Conservation (phyloP, 2,329 filamentous ascomycete species). For the Sphaerulina vaccinii region DNA sequence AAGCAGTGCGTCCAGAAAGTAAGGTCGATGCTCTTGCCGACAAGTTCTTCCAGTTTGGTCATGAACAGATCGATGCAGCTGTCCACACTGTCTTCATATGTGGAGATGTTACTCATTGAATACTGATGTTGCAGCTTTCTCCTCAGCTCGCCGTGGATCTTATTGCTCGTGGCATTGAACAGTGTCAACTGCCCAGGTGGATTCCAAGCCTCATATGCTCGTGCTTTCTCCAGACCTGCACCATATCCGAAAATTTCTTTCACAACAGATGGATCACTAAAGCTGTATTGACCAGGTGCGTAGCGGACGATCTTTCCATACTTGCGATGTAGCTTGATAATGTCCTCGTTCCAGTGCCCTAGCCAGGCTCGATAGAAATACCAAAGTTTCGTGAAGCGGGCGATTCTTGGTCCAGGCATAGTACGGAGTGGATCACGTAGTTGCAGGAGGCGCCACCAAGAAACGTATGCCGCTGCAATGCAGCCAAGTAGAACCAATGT, state of each 20-base stretch:
- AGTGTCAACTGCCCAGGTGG: background rate
- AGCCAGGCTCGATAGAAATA: background rate
- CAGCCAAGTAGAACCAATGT: background rate
- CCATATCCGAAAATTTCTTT: conserved; percentile 15
- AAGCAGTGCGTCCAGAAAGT: conserved; percentile 33
- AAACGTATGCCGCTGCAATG: background rate
- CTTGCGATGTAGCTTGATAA: conserved; percentile 32
- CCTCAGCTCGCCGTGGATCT: conserved; percentile 2
- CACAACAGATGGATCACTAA: conserved; percentile 23
- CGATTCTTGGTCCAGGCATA: background rate
- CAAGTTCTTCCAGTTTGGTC: background rate
- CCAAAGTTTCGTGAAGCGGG: conserved; percentile 2
- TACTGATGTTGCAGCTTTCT: conserved; percentile 13
- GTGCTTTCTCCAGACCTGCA: conserved; percentile 22
- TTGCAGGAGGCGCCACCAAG: background rate
- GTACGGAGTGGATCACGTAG: background rate
- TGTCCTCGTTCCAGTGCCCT: conserved; percentile 1
- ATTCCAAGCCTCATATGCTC: conserved; percentile 13
- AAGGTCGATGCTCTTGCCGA: conserved; percentile 9
- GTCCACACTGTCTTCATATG: conserved; percentile 21
- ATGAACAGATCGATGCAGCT: conserved; percentile 7
- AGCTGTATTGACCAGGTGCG: conserved; percentile 36
- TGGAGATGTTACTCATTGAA: conserved; percentile 18
- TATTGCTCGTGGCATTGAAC: conserved; percentile 1
- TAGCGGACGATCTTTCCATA: conserved; percentile 43